phyloP scores from a whole-genome alignment of 2,329 filamentous ascomycete genomes.

The Aspergillus viridinutans region DNA sequence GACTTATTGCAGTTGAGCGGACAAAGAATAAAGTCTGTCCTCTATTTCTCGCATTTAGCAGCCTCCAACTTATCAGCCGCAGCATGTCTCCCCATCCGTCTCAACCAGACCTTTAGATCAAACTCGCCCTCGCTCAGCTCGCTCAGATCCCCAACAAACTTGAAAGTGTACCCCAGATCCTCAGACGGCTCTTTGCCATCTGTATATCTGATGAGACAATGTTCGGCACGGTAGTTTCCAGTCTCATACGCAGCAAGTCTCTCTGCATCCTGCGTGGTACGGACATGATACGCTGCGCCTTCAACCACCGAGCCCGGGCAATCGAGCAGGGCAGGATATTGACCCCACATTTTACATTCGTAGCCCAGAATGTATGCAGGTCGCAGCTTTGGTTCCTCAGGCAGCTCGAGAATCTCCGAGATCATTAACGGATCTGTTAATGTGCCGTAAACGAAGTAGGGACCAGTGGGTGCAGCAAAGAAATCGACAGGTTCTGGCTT shows the following conservation, averaged over 20 bases:
- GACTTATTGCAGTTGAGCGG: too few species aligned
- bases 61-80: not conserved
- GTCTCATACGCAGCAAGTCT: slow-evolving; percentile 23
- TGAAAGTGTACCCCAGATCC: slow-evolving; percentile 12
- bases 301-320: slow-evolving; percentile 13
- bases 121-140: slow-evolving; percentile 19
- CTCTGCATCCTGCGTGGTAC: slow-evolving; percentile 14
- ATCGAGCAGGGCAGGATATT: slow-evolving; percentile 24
- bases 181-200: slow-evolving; percentile 12
- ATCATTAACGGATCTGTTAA: slow-evolving; percentile 28
- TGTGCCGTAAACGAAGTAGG: slow-evolving; percentile 39
- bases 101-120: slow-evolving; percentile 17
- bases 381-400: slow-evolving; percentile 13
- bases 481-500: not conserved
- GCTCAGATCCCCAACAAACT: slow-evolving; percentile 15
- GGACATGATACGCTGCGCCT: slow-evolving; percentile 21
- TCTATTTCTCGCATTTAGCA: not conserved
- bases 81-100: slow-evolving; percentile 8
- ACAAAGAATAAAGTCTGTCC: not conserved
- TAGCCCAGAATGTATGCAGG: slow-evolving; percentile 22
- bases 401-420: slow-evolving; percentile 20
- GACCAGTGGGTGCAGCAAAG: slow-evolving; percentile 13
- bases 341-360: slow-evolving; percentile 26
- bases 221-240: slow-evolving; percentile 9
- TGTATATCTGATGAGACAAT: slow-evolving; percentile 16